Percentiles rank a stretch among this genome's conserved stretches.
Evolutionary conservation across 108 stramenopile species (phyloP).

Genomic region (Tribonema minus): DNA sequence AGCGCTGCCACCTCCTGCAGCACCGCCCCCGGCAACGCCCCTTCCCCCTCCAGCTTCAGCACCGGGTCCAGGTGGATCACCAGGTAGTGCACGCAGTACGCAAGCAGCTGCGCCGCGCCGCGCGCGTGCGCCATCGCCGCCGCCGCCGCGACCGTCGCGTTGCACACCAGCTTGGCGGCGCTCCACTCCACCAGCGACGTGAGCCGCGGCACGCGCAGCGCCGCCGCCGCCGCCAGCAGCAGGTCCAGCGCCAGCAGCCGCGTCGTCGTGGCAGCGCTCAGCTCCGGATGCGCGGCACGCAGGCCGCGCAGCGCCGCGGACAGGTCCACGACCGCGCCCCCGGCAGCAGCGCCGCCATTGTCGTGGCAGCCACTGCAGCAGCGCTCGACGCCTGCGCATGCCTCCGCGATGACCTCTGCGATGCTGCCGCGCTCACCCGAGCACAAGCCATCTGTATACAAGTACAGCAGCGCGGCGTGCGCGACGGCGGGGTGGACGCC

Average conservation of each 20-base stretch:
- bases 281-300: too few species aligned
- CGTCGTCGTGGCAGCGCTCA: neutral
- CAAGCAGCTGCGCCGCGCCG: conserved; percentile 8
- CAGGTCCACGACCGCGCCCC: too few species aligned
- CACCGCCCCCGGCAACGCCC: neutral
- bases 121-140: neutral
- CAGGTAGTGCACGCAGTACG: conserved; percentile 18
- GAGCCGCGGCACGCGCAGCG: conserved; percentile 9
- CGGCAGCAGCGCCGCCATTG: too few species aligned
- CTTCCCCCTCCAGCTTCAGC: neutral
- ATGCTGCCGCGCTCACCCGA: too few species aligned
- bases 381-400: too few species aligned
- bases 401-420: too few species aligned
- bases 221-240: conserved; percentile 15
- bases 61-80: conserved; percentile 2
- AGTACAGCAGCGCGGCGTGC: too few species aligned
- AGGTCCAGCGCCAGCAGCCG: neutral
- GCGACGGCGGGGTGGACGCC: too few species aligned
- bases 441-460: too few species aligned
- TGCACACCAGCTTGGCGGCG: neutral
- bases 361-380: too few species aligned
- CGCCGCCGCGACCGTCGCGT: neutral
- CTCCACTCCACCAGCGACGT: conserved; percentile 11
- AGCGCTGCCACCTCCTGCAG: conserved; percentile 1
- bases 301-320: too few species aligned